Conservation (phyloP, 75 land plant genomes). For the Selaginella tamariscina region DNA sequence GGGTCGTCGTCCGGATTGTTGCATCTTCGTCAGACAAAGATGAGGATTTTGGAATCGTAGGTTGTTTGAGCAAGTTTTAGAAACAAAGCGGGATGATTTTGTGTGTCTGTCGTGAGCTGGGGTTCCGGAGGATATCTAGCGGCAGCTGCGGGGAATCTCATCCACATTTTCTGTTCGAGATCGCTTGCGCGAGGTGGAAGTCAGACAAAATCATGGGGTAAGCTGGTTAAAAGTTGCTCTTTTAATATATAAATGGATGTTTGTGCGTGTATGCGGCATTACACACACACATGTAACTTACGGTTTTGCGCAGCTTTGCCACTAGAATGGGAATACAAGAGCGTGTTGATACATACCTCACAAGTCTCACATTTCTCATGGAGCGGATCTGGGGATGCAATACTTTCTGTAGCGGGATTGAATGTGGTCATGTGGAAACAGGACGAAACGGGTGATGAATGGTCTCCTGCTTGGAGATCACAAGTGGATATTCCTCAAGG, state of each 20-base stretch:
- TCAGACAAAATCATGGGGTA: neutral
- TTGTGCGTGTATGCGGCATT: neutral
- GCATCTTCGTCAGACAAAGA: conserved; percentile 39
- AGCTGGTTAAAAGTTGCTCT: no score
- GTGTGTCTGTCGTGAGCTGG: conserved; percentile 11
- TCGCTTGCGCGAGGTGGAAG: neutral
- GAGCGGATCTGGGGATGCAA: conserved; percentile 92
- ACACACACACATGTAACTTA: conserved; percentile 7
- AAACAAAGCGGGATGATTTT: neutral
- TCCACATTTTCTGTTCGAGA: neutral
- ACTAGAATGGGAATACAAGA: conserved; percentile 65
- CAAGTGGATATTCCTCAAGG: conserved; percentile 38
- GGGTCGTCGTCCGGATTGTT: conserved; percentile 61
- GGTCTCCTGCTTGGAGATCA: conserved; percentile 62
- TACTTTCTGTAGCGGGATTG: conserved; percentile 46
- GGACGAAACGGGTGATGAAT: conserved; percentile 21
- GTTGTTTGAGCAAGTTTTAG: conserved; percentile 57
- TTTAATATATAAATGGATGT: neutral
- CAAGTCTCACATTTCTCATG: conserved; percentile 48
- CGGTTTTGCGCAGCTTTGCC: conserved; percentile 23
- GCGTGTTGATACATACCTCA: conserved; percentile 42
- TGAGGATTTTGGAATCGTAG: conserved; percentile 32
- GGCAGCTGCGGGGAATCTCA: neutral
- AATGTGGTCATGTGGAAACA: conserved; percentile 57
- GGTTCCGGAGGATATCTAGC: neutral